Evolutionary conservation across 2,329 filamentous ascomycete genomes (phyloP), one percentile per base, ranked within the genome.

Genomic region (Xylariomycetidae sp.): DNA sequence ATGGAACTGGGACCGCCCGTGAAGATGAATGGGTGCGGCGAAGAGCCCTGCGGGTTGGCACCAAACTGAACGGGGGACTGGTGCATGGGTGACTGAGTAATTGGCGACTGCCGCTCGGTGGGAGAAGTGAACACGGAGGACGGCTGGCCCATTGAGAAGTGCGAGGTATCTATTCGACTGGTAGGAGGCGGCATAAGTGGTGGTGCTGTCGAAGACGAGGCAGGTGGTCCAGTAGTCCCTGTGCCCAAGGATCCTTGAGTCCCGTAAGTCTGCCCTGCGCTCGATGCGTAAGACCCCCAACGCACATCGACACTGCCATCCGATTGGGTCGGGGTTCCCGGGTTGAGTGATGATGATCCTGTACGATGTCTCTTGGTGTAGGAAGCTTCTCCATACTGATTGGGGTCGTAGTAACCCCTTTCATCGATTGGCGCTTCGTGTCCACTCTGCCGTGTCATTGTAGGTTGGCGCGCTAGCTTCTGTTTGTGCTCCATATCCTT

Each of bases 141-240:
- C 10, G 43, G 42, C 27, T 48, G 44, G 25, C 43, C 42, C 13
- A 54, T 40, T 12, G 51, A 48, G 15, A 43, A 46, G 41, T 48
- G 53, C 31, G 53, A 49, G 5, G 51, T 54, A 19, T 53, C 49
- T 18, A 54, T 47, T 27, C 51, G 44, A 17, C 45, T 46, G 27
- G 47, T 44, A 32, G 51, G 50, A 3, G 51, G 51, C 33, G 50
- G 50, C 51, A 54, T 49, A n/a, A 46, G 46, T 19, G 50, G 50
- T 12, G 47, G 39, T 15, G 39, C 46, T 38, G 49, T 50, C 7
- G 48, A 41, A 15, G 49, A 38, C 11, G 50, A 47, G 3, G 40
- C 42, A 11, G 50, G 46, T 16, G 50, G 48, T 10, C 48, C 50
- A 10, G 48, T 47, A 27, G 48, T 45, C 10, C 52, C 49, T 5